Base-by-base conservation (phyloP, 768 basidiomycete genomes). In the Pisolithus albus region DNA sequence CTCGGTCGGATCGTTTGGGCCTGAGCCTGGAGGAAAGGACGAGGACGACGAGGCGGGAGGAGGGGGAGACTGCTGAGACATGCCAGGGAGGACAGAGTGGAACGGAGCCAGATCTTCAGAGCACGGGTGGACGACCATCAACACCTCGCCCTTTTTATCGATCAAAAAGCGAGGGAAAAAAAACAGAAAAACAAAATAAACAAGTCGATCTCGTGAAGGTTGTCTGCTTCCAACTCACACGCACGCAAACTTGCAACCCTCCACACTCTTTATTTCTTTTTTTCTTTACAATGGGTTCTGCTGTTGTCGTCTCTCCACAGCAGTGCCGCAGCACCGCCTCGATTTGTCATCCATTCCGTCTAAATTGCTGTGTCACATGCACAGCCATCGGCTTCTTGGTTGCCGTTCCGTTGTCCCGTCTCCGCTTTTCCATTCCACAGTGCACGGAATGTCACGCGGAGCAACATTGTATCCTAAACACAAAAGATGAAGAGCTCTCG, bases 141-240 rank as follows among this genome's bases (percentile, higher is more conserved):
- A n/a, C n/a, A n/a, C n/a, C 56, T 57, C 53, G 55, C 57, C 58
- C 59, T 63, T 65, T 67, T 64, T 67, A 67, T 68, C 66, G 56
- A 61, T 69, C 67, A 67, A 30, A 67, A 30, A 55, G 65, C 65
- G 65, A 67, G 65, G 65, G 66, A 68, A 65, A 61, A 44, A n/a
- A n/a, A n/a, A n/a, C n/a, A n/a, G n/a, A n/a, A n/a, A 44, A 44
- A 34, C 32, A 23, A 23, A 23, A 23, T 4, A 32, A 24, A 23
- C 21, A 32, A 24, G 24, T 61, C 65, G 65, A 66, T 66, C 30
- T 32, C 21, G 61, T 66, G 66, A n/a, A n/a, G n/a, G n/a, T n/a
- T n/a, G n/a, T n/a, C 26, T 26, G 21, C 21, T 26, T n/a, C 19
- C n/a, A 4, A 30, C 3, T 32, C 3, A 10, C 10, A 8, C 6